Evolutionary conservation across 768 basidiomycete genomes (phyloP), one percentile per base, ranked within the genome.

Genomic region (Roridomyces roridus): DNA sequence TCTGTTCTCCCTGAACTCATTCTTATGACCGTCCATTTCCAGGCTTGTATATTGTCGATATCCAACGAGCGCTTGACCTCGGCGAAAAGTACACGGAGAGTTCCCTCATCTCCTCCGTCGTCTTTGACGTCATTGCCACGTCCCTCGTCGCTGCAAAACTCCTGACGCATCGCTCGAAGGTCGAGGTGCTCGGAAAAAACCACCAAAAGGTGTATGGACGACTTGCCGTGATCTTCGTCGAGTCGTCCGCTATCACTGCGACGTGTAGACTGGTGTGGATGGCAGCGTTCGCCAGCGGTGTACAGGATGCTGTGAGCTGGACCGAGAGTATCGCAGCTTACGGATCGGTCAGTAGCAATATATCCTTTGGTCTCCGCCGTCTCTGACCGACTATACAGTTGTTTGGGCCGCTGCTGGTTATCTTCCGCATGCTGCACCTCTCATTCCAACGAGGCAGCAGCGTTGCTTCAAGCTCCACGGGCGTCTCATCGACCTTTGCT

Each of bases 401-500:
- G 23, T 47, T 47, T 25, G 46, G 46, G 4, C 46, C 46, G 17
- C 28, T 47, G 28, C 46, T 47, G 5, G 34, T 47, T 29, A 47
- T 47, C 46, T 36, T 47, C 46, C 46, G 46, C 46, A 47, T 47
- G 46, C 25, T 47, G 28, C 29, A 47, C 46, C 78, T 34, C 6
- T 26, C 42, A n/a, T n/a, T 11, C n/a, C 42, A 15, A 23, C 39
- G 40, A 51, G 49, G 49, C 37, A 23, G 49, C 37, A 23, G 7
- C 4, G 31, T 28, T 20, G 39, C 11, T 41, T 41, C 49, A 25
- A 50, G 49, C 49, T 41, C 49, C 29, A 11, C 31, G 31, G 49
- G 49, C 39, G 28, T 23, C n/a, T n/a, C n/a, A 11, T 17, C 49
- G 49, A 40, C 39, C 49, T 50, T 39, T 8, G 41, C 26, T 28